Evolutionary conservation across 208 protist genomes (phyloP), one percentile per base, ranked within the genome.

Genomic region (Leptomonas pyrrhocoris): DNA sequence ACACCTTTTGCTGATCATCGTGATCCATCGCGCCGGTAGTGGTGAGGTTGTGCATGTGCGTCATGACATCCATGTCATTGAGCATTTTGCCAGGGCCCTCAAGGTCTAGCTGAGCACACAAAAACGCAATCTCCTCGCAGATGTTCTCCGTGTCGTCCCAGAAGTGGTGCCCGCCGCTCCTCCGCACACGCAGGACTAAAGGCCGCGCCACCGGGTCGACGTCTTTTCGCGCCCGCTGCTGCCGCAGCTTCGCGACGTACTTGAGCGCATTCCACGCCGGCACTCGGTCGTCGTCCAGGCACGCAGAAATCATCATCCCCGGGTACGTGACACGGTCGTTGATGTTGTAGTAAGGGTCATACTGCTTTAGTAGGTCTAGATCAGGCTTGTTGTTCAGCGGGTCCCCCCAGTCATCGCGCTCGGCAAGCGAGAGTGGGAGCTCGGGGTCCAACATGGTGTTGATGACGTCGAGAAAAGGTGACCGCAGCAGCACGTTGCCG

Each of bases 351-450:
- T 97, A 97, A 0, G 92, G 89, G 66, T 97, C 92, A 68, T 95
- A 97, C 31, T 80, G 73, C 55, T 86, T 82, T 34, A 97, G 70
- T 12, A 73, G 51, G 19, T 80, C 80, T 28, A 94, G 67, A 60
- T 97, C 92, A 11, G 74, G 63, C 36, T 81, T 79, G 54, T 40
- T 79, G 78, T 95, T 88, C 28, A 95, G 83, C 55, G 94, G 94
- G 75, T 98, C 97, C 25, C 96, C 96, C 95, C 96, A 99, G 71
- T 98, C 95, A 31, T 94, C 88, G n/a, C 88, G 93, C 67, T 98
- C 94, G 13, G 83, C 90, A 4, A 95, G 67, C 30, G 94, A 96
- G 18, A 98, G 83, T 19, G 96, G 94, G 11, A 98, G 77, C 53
- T 93, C 83, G 30, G 87, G 81, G 67, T 98, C 94, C 11, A 80